Conservation (phyloP, 2,329 filamentous ascomycete species). For the Aspergillus intermedius region DNA sequence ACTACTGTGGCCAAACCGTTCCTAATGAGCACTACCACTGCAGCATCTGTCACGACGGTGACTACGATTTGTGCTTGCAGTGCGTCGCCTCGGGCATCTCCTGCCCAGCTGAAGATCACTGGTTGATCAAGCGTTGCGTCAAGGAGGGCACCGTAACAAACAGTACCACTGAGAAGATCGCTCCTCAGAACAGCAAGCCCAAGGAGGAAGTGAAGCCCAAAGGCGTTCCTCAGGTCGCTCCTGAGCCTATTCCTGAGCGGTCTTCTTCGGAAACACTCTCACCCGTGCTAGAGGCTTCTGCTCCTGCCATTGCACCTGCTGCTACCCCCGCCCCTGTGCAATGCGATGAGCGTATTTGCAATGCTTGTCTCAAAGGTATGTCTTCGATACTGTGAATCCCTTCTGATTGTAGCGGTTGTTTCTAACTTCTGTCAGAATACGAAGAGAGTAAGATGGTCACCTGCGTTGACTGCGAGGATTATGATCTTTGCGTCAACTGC, state of each 20-base stretch:
- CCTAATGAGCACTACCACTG: constrained; percentile 87
- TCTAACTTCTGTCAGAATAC: constrained; percentile 49
- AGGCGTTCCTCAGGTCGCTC: constrained; percentile 8
- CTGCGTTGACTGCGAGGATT: constrained; percentile 79
- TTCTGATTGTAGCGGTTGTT: not conserved
- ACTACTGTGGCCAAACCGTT: constrained; percentile 74
- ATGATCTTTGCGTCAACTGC: constrained; percentile 81
- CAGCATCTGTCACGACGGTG: constrained; percentile 83
- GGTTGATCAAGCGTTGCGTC: constrained; percentile 87
- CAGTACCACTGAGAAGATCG: constrained; percentile 77
- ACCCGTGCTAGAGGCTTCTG: constrained; percentile 2
- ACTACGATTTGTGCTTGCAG: constrained; percentile 82
- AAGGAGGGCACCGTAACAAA: constrained; percentile 70
- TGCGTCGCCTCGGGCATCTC: constrained; percentile 71
- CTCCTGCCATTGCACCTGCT: too few relatives aligned
- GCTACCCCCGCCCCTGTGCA: not conserved
- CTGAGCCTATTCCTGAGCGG: constrained; percentile 19
- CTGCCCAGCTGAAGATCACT: constrained; percentile 75
- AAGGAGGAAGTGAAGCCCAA: constrained; percentile 17
- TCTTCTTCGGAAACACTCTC: constrained; percentile 15
- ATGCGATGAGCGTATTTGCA: constrained; percentile 46
- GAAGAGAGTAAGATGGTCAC: constrained; percentile 76
- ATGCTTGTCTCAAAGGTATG: constrained; percentile 59
- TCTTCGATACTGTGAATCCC: not conserved
- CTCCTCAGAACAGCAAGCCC: constrained; percentile 52